A percentile compares a stretch with the other conserved stretches of the same genome.
Conservation (phyloP, 2,329 filamentous ascomycete genomes). For the Fusarium metavorans region DNA sequence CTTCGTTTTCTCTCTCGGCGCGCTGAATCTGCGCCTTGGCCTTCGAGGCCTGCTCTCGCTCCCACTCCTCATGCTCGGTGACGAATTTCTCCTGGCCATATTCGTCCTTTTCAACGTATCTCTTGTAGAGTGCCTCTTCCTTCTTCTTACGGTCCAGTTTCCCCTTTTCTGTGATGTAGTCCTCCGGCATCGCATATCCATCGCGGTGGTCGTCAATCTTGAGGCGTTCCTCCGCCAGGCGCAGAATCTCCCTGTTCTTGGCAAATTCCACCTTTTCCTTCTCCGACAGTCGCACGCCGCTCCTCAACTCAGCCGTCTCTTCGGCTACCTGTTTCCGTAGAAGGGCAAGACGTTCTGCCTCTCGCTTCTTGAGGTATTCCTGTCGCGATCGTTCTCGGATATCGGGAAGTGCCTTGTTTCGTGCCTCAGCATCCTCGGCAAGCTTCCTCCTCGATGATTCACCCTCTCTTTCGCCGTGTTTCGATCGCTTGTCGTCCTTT, state of each 20-base stretch:
- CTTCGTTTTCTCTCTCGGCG: slow-evolving; percentile 79
- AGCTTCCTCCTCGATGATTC: slow-evolving; percentile 66
- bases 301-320: slow-evolving; percentile 83
- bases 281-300: slow-evolving; percentile 79
- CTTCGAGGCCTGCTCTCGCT: slow-evolving; percentile 87
- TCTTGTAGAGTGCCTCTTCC: slow-evolving; percentile 88
- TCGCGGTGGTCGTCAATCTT: slow-evolving; percentile 92
- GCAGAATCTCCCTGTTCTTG: slow-evolving; percentile 84
- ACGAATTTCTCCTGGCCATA: slow-evolving; percentile 89
- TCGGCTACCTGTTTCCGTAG: slow-evolving; percentile 90
- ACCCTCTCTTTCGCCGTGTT: slow-evolving; percentile 72
- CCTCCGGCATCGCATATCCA: slow-evolving; percentile 92
- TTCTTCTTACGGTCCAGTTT: slow-evolving; percentile 90
- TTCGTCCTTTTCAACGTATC: slow-evolving; percentile 89
- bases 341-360: slow-evolving; percentile 86
- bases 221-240: slow-evolving; percentile 85
- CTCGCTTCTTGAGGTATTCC: slow-evolving; percentile 93
- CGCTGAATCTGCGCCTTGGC: slow-evolving; percentile 87
- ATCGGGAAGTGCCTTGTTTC: slow-evolving; percentile 80
- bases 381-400: slow-evolving; percentile 87
- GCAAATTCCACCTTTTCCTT: slow-evolving; percentile 89
- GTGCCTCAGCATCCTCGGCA: slow-evolving; percentile 69
- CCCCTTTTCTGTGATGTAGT: slow-evolving; percentile 94
- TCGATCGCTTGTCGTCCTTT: slow-evolving; percentile 77
- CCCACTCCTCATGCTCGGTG: slow-evolving; percentile 97